Conservation (phyloP, 129 eudicot genomes). For the Centaurea solstitialis region DNA sequence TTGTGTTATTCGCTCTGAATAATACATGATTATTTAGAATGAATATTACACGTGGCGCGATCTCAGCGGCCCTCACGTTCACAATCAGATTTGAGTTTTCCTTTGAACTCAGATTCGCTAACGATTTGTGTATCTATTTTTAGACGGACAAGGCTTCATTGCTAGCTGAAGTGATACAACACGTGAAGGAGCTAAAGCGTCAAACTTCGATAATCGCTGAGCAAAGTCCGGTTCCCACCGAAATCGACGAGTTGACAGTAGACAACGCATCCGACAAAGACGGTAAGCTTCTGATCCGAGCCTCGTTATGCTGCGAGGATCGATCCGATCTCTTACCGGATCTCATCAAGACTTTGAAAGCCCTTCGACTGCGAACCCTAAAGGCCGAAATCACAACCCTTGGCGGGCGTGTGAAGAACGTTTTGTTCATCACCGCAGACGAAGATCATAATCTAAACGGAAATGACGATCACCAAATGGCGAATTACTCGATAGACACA, state of each 20-base stretch:
- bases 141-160: slow-evolving; percentile 98
- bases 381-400: slow-evolving; percentile 91
- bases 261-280: slow-evolving; percentile 60
- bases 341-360: slow-evolving; percentile 74
- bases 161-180: slow-evolving; percentile 94
- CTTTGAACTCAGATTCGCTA: background rate
- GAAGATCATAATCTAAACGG: slow-evolving; percentile 31
- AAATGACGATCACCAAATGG: slow-evolving; percentile 37
- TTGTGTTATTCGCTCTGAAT: too few relatives aligned
- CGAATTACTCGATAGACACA: slow-evolving; percentile 45
- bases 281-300: slow-evolving; percentile 60
- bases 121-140: background rate
- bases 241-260: slow-evolving; percentile 68
- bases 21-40: too few relatives aligned
- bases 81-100: too few relatives aligned
- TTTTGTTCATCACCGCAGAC: slow-evolving; percentile 70
- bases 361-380: slow-evolving; percentile 59
- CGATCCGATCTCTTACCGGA: slow-evolving; percentile 79
- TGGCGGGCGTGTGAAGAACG: slow-evolving; percentile 85
- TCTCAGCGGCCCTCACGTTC: too few relatives aligned
- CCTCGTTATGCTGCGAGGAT: slow-evolving; percentile 89
- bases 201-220: slow-evolving; percentile 81
- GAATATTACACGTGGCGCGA: too few relatives aligned
- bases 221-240: slow-evolving; percentile 68
- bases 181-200: slow-evolving; percentile 83